phyloP scores from a whole-genome alignment of 2,329 filamentous ascomycete species.

The Pseudocercospora cruenta region DNA sequence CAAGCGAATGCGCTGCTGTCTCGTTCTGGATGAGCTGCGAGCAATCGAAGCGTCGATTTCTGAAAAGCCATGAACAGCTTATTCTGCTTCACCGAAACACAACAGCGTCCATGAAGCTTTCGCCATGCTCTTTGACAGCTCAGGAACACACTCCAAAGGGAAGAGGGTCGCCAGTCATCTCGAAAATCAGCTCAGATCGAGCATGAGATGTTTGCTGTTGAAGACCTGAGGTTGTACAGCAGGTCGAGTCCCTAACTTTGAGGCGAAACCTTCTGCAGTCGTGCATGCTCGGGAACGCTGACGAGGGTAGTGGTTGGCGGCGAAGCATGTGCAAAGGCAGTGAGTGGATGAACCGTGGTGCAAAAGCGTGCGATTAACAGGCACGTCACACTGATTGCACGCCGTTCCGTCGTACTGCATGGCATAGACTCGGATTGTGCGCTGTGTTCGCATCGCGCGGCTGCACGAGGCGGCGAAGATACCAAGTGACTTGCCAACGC shows the following conservation, averaged over 20 bases:
- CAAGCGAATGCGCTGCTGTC: too few relatives aligned
- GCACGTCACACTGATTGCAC: constrained; percentile 12
- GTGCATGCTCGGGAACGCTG: constrained; percentile 9
- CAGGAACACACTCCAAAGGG: background rate
- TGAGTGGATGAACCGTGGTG: background rate
- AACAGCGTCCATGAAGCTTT: background rate
- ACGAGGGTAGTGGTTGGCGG: constrained; percentile 11
- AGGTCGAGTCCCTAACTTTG: constrained; percentile 22
- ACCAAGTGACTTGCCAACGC: constrained; percentile 15
- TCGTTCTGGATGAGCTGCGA: too few relatives aligned
- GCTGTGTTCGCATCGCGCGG: constrained; percentile 20
- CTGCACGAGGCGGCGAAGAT: constrained; percentile 9
- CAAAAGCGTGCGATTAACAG: constrained; percentile 14
- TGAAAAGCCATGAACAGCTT: too few relatives aligned
- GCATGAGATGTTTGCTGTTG: background rate
- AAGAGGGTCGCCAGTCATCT: background rate
- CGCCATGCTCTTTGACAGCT: background rate
- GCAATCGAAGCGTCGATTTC: too few relatives aligned
- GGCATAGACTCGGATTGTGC: constrained; percentile 3
- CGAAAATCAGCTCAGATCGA: background rate
- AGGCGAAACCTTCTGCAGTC: constrained; percentile 17
- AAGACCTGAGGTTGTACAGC: constrained; percentile 18
- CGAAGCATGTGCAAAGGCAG: constrained; percentile 5
- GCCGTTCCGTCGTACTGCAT: constrained; percentile 11
- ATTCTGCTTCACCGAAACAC: too few relatives aligned